A percentile compares a stretch with the other conserved stretches of the same genome.
Evolutionary conservation across 208 protist species (phyloP).

Genomic region (Trypanosoma melophagium): DNA sequence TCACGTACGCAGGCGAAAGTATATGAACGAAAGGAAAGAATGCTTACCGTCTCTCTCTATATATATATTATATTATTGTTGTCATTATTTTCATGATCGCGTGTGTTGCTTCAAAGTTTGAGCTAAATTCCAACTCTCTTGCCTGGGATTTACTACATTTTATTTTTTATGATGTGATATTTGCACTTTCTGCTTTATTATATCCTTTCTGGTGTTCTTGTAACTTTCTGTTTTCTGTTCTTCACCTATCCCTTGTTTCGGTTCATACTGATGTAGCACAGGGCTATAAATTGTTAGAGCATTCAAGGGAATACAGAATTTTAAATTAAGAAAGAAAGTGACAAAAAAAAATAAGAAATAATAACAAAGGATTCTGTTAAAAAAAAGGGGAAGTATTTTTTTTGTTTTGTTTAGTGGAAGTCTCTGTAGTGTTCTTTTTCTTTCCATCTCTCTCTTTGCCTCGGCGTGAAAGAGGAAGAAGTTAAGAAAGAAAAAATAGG

Average conservation of each 20-base stretch:
- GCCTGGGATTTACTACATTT: conserved; percentile 5
- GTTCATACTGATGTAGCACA: background rate
- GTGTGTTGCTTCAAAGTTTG: background rate
- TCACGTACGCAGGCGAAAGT: too few species aligned
- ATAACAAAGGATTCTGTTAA: too few species aligned
- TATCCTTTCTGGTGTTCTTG: background rate
- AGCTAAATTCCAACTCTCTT: conserved; percentile 6
- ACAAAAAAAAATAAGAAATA: too few species aligned
- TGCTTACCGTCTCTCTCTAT: too few species aligned
- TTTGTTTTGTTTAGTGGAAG: conserved; percentile 8
- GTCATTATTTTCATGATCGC: background rate
- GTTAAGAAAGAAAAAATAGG: background rate
- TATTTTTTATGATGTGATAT: conserved; percentile 2
- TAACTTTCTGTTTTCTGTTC: conserved; percentile 3
- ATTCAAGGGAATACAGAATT: background rate
- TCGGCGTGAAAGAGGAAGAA: background rate
- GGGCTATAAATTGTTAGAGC: conserved; percentile 22
- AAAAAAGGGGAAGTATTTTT: too few species aligned
- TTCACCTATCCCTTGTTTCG: background rate
- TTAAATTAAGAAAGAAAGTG: too few species aligned
- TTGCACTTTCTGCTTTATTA: background rate
- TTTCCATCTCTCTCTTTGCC: conserved; percentile 9
- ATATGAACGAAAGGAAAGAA: too few species aligned
- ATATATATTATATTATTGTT: too few species aligned
- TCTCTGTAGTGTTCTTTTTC: conserved; percentile 16